These are phyloP conservation scores for Vicia faba DNA, from an alignment of 306 rosid species.

Conservation along the genomic window DNA sequence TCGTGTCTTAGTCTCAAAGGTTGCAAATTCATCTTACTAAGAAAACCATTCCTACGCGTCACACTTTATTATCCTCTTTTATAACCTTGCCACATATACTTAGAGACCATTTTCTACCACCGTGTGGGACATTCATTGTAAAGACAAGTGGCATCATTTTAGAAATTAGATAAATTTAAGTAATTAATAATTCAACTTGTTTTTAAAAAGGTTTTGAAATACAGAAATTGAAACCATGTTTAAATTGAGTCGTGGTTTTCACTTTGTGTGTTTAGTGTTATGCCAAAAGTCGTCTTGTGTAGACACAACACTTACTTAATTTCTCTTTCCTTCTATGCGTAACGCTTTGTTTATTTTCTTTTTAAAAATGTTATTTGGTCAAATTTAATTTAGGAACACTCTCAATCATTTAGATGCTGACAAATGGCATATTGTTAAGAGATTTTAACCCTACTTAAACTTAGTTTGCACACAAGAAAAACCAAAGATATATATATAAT, in stretches of 20 bases:
- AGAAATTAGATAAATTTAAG: background rate
- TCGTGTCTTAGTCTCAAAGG: conserved; percentile 41
- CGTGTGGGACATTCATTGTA: conserved; percentile 34
- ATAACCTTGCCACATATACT: conserved; percentile 24
- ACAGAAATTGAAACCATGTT: background rate
- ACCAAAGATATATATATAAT: background rate
- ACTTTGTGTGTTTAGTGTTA: conserved; percentile 15
- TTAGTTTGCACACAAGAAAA: conserved; percentile 35
- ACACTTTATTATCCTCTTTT: conserved; percentile 27
- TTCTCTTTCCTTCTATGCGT: conserved; percentile 43
- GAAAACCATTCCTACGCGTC: conserved; percentile 44
- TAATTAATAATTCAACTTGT: conserved; percentile 20
- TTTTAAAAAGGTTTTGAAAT: conserved; percentile 7
- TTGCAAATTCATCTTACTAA: conserved; percentile 22
- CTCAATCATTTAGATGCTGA: background rate
- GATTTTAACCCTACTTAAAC: background rate
- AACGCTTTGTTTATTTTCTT: conserved; percentile 38
- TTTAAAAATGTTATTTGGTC: conserved; percentile 27
- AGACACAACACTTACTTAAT: conserved; percentile 33
- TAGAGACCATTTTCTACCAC: conserved; percentile 24
- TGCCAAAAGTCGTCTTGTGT: conserved; percentile 43
- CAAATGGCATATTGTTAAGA: conserved; percentile 30
- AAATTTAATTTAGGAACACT: conserved; percentile 15
- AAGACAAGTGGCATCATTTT: conserved; percentile 38
- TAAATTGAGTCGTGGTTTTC: conserved; percentile 2